Evolutionary conservation across 2,329 filamentous ascomycete species (phyloP).

Genomic region (Xylaria sp.): DNA sequence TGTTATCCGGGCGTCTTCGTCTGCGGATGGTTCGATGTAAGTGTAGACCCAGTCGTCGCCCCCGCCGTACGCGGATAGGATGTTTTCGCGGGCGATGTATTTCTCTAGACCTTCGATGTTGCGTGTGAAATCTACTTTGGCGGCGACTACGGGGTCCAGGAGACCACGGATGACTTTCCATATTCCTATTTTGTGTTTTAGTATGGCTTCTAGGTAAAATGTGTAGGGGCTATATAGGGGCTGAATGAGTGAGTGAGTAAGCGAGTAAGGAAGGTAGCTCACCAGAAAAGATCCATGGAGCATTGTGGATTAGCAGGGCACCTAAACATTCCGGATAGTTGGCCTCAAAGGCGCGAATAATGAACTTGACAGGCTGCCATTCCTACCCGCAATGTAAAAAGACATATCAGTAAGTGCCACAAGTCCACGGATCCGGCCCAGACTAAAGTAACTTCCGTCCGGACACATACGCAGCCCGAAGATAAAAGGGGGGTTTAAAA

Average conservation of each 20-base stretch:
- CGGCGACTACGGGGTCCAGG: conserved; percentile 91
- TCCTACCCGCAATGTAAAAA: conserved; percentile 57
- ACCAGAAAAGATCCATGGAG: conserved; percentile 94
- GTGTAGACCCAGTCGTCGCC: conserved; percentile 81
- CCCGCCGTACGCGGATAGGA: conserved; percentile 82
- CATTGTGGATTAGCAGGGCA: conserved; percentile 86
- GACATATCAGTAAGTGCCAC: conserved; percentile 6
- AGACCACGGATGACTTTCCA: conserved; percentile 93
- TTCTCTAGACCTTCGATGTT: conserved; percentile 74
- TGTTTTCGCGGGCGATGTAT: conserved; percentile 71
- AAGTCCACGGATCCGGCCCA: too few relatives aligned
- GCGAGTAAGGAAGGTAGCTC: conserved; percentile 36
- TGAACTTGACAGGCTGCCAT: conserved; percentile 93
- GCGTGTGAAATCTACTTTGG: conserved; percentile 89
- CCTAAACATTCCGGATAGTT: conserved; percentile 95
- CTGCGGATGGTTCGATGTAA: conserved; percentile 73
- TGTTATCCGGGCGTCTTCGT: conserved; percentile 77
- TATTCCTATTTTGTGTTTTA: conserved; percentile 63
- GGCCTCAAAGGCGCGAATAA: conserved; percentile 98
- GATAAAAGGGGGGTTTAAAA: too few relatives aligned
- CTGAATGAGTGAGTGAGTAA: too few relatives aligned
- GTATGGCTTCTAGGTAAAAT: not conserved
- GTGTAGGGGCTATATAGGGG: not conserved
- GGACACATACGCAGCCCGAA: too few relatives aligned
- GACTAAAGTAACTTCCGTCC: too few relatives aligned